Percentiles rank a stretch among this genome's conserved stretches.
Conservation (phyloP, 441 rosid species). For the Pelargonium myrrhifolium region DNA sequence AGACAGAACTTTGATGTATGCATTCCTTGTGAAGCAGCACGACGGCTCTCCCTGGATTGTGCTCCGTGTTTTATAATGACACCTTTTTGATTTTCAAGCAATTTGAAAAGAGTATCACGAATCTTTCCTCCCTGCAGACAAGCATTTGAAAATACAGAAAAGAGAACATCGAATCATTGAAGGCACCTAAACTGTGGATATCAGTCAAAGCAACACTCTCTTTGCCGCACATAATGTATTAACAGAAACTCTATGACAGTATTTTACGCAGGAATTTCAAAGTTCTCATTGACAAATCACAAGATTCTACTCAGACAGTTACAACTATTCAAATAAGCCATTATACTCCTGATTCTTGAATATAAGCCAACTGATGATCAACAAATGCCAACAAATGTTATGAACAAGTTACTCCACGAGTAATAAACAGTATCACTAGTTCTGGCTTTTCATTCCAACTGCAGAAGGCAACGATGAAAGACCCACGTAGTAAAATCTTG, state of each 20-base stretch:
- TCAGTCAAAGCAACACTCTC: background rate
- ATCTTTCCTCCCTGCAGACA: slow-evolving; percentile 71
- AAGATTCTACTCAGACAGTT: background rate
- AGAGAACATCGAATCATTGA: background rate
- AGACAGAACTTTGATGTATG: slow-evolving; percentile 81
- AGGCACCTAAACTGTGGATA: background rate
- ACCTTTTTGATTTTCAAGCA: slow-evolving; percentile 73
- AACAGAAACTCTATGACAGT: background rate
- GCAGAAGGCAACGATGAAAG: background rate
- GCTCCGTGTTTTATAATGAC: slow-evolving; percentile 81
- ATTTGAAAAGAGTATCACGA: slow-evolving; percentile 76
- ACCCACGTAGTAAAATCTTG: background rate
- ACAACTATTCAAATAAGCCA: background rate
- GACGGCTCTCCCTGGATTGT: slow-evolving; percentile 82
- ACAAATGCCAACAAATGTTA: background rate
- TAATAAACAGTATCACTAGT: background rate
- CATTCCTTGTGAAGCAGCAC: slow-evolving; percentile 83
- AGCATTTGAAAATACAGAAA: background rate
- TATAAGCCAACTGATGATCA: background rate
- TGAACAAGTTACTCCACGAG: background rate
- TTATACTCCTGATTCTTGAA: background rate
- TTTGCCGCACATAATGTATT: background rate
- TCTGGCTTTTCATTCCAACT: background rate
- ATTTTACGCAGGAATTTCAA: too few species aligned
- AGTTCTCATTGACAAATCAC: too few species aligned